A percentile compares a stretch with the other conserved stretches of the same genome.
phyloP scores from a whole-genome alignment of 768 basidiomycete genomes.

The Hypholoma sublateritium region DNA sequence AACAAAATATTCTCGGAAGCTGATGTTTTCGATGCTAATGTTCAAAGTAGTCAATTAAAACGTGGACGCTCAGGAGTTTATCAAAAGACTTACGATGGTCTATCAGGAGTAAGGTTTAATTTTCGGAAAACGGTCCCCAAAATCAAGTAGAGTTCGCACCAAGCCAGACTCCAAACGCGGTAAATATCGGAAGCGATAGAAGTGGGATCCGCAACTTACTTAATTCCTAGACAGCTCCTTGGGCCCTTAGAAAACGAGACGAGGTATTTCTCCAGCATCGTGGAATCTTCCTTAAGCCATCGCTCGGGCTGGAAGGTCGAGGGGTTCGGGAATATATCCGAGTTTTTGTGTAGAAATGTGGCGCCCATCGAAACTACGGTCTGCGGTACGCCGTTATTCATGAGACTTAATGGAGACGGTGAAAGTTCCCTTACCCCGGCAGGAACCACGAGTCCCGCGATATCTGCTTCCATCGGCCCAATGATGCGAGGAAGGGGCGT shows the following conservation, averaged over 20 bases:
- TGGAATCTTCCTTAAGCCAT: constrained; percentile 36
- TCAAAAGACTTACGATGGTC: constrained; percentile 27
- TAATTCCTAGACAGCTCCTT: constrained; percentile 44
- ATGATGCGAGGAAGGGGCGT: constrained; percentile 40
- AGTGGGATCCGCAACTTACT: constrained; percentile 26
- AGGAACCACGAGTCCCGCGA: constrained; percentile 36
- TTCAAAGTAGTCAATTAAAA: neutral
- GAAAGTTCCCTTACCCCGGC: constrained; percentile 29
- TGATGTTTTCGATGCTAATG: constrained; percentile 30
- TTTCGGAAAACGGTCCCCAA: constrained; percentile 40
- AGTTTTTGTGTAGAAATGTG: constrained; percentile 37
- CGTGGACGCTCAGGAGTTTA: neutral
- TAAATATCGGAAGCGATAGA: neutral
- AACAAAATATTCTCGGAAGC: constrained; percentile 35
- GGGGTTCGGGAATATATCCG: constrained; percentile 41
- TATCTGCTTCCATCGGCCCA: constrained; percentile 28
- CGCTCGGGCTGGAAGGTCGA: constrained; percentile 38
- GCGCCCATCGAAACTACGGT: constrained; percentile 41
- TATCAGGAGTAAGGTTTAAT: constrained; percentile 31
- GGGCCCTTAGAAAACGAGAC: constrained; percentile 46
- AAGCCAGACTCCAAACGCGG: constrained; percentile 33
- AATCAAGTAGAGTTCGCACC: constrained; percentile 42
- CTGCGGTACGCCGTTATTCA: constrained; percentile 19
- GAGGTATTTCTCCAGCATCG: constrained; percentile 38
- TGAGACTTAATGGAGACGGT: neutral